These are phyloP conservation scores for Paxillus involutus DNA, from an alignment of 768 basidiomycete species.

Conservation along the genomic window DNA sequence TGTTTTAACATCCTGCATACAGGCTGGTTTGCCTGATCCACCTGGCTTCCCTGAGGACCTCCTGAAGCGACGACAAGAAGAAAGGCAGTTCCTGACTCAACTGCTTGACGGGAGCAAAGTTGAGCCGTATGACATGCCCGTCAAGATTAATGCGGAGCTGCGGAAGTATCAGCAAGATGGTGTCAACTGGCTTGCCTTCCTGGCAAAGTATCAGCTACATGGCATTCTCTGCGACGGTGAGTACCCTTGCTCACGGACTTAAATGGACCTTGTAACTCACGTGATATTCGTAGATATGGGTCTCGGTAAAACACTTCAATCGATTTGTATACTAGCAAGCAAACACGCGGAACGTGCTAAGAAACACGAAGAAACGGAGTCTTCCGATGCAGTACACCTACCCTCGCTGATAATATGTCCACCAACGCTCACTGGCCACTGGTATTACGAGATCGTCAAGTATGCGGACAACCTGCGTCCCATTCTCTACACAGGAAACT, in stretches of 20 bases:
- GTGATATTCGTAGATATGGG: slow-evolving; percentile 79
- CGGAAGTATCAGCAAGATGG: slow-evolving; percentile 98
- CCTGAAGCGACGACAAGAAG: slow-evolving; percentile 79
- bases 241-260: slow-evolving; percentile 14
- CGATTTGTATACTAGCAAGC: slow-evolving; percentile 94
- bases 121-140: slow-evolving; percentile 83
- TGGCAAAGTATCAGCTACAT: slow-evolving; percentile 96
- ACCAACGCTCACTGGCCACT: slow-evolving; percentile 96
- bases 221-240: slow-evolving; percentile 96
- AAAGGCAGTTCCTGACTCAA: slow-evolving; percentile 90
- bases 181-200: slow-evolving; percentile 97
- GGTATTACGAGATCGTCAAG: slow-evolving; percentile 97
- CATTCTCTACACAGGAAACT: slow-evolving; percentile 85
- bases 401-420: slow-evolving; percentile 96
- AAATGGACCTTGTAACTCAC: neutral
- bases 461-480: slow-evolving; percentile 85
- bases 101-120: slow-evolving; percentile 95
- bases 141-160: slow-evolving; percentile 88
- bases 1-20: neutral
- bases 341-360: slow-evolving; percentile 88
- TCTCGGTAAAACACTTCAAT: slow-evolving; percentile 95
- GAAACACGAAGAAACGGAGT: slow-evolving; percentile 60
- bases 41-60: slow-evolving; percentile 88
- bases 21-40: slow-evolving; percentile 98
- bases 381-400: slow-evolving; percentile 78